phyloP scores from a whole-genome alignment of 371 early-diverging fungal species.

The Mucor lusitanicus region DNA sequence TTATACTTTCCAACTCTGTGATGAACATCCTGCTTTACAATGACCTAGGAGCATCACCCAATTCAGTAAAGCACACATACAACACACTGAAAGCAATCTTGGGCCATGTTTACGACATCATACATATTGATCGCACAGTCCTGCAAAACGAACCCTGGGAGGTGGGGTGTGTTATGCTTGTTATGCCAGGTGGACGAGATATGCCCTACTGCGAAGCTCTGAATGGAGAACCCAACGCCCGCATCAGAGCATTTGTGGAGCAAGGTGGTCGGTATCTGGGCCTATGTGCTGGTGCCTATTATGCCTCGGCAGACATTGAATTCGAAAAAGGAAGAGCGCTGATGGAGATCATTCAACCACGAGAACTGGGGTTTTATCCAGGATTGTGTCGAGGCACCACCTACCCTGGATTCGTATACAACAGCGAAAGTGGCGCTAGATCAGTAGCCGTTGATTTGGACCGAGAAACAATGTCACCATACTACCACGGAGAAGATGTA shows the following conservation, averaged over 20 bases:
- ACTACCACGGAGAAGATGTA: not conserved
- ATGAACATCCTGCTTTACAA: constrained; percentile 90
- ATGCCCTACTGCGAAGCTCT: constrained; percentile 76
- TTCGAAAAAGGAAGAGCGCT: constrained; percentile 72
- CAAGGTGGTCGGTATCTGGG: constrained; percentile 89
- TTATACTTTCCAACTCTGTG: not conserved
- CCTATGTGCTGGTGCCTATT: constrained; percentile 94
- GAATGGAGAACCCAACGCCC: constrained; percentile 55
- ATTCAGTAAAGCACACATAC: constrained; percentile 67
- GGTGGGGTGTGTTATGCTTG: constrained; percentile 75
- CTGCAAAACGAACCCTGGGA: constrained; percentile 86
- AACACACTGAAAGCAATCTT: constrained; percentile 68
- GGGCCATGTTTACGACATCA: constrained; percentile 83
- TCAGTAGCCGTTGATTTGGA: constrained; percentile 52
- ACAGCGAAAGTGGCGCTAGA: constrained; percentile 75
- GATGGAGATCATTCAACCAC: constrained; percentile 71
- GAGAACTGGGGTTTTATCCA: constrained; percentile 75
- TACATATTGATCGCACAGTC: constrained; percentile 72
- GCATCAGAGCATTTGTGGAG: constrained; percentile 72
- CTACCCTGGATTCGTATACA: constrained; percentile 81
- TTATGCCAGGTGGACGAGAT: constrained; percentile 92
- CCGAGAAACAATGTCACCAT: not conserved
- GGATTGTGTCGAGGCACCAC: constrained; percentile 76
- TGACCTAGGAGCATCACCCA: constrained; percentile 74
- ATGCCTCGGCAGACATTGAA: constrained; percentile 66